phyloP scores from a whole-genome alignment of 805 yeast species.

The Tetrapisispora fleetii region DNA sequence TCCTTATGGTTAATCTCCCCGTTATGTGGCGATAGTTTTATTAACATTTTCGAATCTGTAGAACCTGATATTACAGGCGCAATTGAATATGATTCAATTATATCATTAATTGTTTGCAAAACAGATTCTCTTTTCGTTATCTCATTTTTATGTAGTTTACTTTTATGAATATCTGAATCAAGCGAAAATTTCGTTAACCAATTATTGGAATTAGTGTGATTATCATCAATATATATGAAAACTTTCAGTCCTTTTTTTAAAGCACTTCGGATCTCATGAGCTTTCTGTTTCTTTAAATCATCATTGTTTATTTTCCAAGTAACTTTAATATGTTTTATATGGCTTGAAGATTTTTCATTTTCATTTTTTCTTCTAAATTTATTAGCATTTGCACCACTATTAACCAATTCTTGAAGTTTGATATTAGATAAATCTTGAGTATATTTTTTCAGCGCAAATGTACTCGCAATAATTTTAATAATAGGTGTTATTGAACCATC shows the following conservation, averaged over 20 bases:
- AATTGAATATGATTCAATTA: constrained; percentile 20
- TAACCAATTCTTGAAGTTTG: constrained; percentile 19
- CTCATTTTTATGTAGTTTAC: constrained; percentile 22
- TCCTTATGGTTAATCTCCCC: constrained; percentile 11
- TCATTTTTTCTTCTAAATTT: constrained; percentile 5
- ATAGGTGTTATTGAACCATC: constrained; percentile 15
- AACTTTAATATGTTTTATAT: constrained; percentile 39
- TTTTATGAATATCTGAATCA: constrained; percentile 2
- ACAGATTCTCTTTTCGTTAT: constrained; percentile 27
- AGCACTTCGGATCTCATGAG: constrained; percentile 38
- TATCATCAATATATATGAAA: constrained; percentile 34
- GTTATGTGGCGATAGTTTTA: constrained; percentile 18
- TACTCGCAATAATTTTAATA: constrained; percentile 19
- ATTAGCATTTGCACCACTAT: constrained; percentile 12
- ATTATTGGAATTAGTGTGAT: constrained; percentile 13
- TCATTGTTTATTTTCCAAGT: constrained; percentile 49
- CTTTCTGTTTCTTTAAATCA: constrained; percentile 45
- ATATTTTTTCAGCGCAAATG: constrained; percentile 20
- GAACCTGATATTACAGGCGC: constrained; percentile 25
- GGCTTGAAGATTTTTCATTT: constrained; percentile 17
- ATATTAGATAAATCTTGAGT: constrained; percentile 20
- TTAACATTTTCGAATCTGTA: constrained; percentile 19
- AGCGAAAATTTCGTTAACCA: constrained; percentile 23
- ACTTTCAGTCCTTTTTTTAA: constrained; percentile 37
- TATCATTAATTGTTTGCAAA: constrained; percentile 20